Percentiles rank a stretch among this genome's conserved stretches.
Evolutionary conservation across 768 basidiomycete genomes (phyloP).

Genomic region (Mycena filopes): DNA sequence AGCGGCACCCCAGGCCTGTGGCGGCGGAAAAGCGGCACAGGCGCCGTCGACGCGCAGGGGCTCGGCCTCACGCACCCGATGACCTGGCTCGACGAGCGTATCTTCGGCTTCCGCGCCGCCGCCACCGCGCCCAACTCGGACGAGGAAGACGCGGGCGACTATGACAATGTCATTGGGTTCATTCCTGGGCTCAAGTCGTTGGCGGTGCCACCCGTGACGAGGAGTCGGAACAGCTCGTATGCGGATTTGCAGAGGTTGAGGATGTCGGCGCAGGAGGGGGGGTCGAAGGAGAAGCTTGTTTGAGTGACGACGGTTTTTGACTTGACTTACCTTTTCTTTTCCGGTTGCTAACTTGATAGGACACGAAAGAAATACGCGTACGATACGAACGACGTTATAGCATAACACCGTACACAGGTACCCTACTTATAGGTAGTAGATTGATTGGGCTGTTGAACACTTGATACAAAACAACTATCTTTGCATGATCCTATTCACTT

Average conservation of each 20-base stretch:
- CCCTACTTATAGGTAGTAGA: no score
- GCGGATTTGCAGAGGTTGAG: conserved; percentile 27
- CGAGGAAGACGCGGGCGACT: conserved; percentile 93
- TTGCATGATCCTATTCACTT: conserved; percentile 41
- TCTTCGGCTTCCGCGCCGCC: conserved; percentile 82
- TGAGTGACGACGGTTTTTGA: not conserved
- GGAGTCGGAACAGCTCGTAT: conserved; percentile 32
- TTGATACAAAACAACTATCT: no score
- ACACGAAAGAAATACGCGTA: no score
- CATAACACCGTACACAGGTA: no score
- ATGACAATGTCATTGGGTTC: conserved; percentile 86
- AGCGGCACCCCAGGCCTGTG: conserved; percentile 78
- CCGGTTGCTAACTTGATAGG: no score
- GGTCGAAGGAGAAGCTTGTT: not conserved
- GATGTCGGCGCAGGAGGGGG: conserved; percentile 18
- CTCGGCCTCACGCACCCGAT: conserved; percentile 79
- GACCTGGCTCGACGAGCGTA: conserved; percentile 93
- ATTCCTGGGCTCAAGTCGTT: conserved; percentile 47
- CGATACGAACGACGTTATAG: no score
- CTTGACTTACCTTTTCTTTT: no score
- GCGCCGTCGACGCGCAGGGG: conserved; percentile 88
- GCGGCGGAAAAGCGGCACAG: conserved; percentile 82
- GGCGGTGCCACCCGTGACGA: not conserved
- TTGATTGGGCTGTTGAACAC: no score
- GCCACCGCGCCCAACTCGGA: conserved; percentile 76